Base-by-base conservation (phyloP, 345 rosid species). In the Arabidopsis suecica region DNA sequence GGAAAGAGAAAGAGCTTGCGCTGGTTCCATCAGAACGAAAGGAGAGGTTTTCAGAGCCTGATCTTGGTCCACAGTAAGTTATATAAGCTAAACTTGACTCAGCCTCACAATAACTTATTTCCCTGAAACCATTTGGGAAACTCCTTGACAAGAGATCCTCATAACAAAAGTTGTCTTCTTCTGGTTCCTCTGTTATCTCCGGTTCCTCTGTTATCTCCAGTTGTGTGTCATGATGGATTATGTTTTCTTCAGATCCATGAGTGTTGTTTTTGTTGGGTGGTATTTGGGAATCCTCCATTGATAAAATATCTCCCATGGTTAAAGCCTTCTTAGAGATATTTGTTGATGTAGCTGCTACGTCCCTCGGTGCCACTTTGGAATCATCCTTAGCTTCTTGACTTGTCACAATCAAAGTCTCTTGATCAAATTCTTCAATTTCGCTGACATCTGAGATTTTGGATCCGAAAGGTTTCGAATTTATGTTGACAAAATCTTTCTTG, bases 21-120 rank as follows among this genome's bases (percentile, higher is more conserved):
- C 97, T 93, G 28, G 93, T 94, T 88, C 96, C 88, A 44, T 94
- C 95, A 0, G 97, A 91, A 73, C 93, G 75, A 57, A 78, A 78
- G n/a, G 97, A 94, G 61, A 88, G 70, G 73, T 79, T 89, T 38
- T 93, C 96, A 1, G 91, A 84, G 76, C 79, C 76, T 42, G 91
- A 78, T 18, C 86, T 79, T 0, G 83, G 82, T 25, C 89, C 96
- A 0, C 90, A 86, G 80, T 84, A 86, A 54, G 78, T 83, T 65
- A 85, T 82, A 54, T 76, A 81, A 33, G 87, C 87, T 20, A 87
- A 79, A 62, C 81, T 10, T 40, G 81, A 14, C 40, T 72, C 71
- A 80, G 83, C 47, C 79, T 61, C 25, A 81, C 86, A 86, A 84
- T 84, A 89, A 78, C 91, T 89, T 30, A 87, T 61, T 75, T 86